Percentiles rank a stretch among this genome's conserved stretches.
These are phyloP conservation scores for Arctium minus DNA, from an alignment of 129 eudicot genomes.

Conservation along the genomic window DNA sequence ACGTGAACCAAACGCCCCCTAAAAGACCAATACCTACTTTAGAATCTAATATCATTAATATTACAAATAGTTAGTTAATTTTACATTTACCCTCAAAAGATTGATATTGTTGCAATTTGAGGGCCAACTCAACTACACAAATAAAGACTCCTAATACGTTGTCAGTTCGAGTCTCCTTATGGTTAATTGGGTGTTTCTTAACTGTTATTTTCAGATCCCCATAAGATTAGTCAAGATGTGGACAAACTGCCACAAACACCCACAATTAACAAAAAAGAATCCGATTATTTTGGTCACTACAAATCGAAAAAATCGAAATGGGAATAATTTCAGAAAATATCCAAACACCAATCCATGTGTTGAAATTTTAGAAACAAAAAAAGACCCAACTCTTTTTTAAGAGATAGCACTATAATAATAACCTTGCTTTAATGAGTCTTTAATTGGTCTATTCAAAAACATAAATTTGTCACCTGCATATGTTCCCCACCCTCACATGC, in stretches of 20 bases:
- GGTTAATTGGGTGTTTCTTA: background rate
- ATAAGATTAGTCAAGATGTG: background rate
- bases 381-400: background rate
- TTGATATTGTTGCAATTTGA: background rate
- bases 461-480: slow-evolving; percentile 32
- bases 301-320: background rate
- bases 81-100: background rate
- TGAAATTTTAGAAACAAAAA: background rate
- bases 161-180: background rate
- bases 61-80: background rate
- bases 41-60: background rate
- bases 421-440: slow-evolving; percentile 1
- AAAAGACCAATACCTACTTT: background rate
- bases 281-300: no score
- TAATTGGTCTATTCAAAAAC: slow-evolving; percentile 22
- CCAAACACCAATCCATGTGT: background rate
- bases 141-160: background rate
- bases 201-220: background rate
- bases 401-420: background rate
- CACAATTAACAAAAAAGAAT: background rate
- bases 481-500: slow-evolving; percentile 54
- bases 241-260: background rate
- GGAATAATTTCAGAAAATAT: background rate
- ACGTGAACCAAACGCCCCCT: background rate
- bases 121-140: background rate